Percentiles rank a stretch among this genome's conserved stretches.
These are phyloP conservation scores for Sesbania bispinosa DNA, from an alignment of 306 rosid species.

Conservation along the genomic window DNA sequence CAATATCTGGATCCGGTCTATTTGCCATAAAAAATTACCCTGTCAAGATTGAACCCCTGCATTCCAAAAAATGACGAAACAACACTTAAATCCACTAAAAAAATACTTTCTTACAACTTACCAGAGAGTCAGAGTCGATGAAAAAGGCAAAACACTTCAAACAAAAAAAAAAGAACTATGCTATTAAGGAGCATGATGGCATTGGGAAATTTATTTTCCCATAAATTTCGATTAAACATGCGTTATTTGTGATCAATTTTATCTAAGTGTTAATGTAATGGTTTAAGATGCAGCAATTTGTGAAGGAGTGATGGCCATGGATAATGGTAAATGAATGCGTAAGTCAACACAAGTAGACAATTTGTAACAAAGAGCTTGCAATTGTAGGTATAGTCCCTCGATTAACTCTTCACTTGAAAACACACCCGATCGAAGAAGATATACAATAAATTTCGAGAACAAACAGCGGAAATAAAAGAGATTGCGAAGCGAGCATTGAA, in stretches of 20 bases:
- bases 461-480: background rate
- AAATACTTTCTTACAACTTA: background rate
- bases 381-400: background rate
- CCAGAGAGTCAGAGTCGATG: background rate
- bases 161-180: background rate
- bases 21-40: constrained; percentile 49
- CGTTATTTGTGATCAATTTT: background rate
- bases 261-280: background rate
- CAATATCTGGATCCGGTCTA: constrained; percentile 69
- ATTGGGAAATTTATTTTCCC: background rate
- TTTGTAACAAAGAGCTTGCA: background rate
- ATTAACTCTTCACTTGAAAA: background rate
- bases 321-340: background rate
- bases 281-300: background rate
- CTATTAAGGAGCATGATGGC: background rate
- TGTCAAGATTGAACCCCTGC: constrained; percentile 29
- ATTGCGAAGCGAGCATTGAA: background rate
- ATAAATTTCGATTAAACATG: background rate
- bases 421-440: background rate
- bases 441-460: constrained; percentile 13
- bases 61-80: constrained; percentile 14
- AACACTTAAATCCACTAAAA: background rate
- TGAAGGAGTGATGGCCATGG: background rate
- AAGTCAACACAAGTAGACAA: background rate
- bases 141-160: background rate